These are phyloP conservation scores for Citropsis articulata DNA, from an alignment of 345 rosid genomes.

Conservation along the genomic window DNA sequence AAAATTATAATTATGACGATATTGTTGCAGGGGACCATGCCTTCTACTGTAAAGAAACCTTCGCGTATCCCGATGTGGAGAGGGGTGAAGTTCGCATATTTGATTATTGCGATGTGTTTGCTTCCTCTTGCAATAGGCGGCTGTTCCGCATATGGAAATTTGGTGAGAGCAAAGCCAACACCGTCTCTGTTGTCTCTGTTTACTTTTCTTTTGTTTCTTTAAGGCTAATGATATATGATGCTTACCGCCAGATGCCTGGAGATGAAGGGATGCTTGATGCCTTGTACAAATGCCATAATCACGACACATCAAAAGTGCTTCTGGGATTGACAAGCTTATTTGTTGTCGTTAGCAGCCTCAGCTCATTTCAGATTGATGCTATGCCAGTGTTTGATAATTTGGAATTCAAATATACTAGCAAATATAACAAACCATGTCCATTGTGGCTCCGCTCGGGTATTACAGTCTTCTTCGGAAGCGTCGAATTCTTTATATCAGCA, in stretches of 20 bases:
- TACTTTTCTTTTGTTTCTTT: neutral
- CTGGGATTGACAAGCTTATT: slow-evolving; percentile 43
- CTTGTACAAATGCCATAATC: slow-evolving; percentile 32
- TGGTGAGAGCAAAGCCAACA: slow-evolving; percentile 22
- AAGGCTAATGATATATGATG: neutral
- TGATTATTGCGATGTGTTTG: slow-evolving; percentile 45
- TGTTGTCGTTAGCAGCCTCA: slow-evolving; percentile 49
- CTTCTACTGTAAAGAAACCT: slow-evolving; percentile 45
- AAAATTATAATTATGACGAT: neutral
- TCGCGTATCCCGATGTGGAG: slow-evolving; percentile 58
- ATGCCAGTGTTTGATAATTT: slow-evolving; percentile 63
- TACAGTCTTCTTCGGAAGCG: slow-evolving; percentile 43
- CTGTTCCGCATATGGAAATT: slow-evolving; percentile 52
- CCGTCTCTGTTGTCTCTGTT: too few relatives aligned
- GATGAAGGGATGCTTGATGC: slow-evolving; percentile 45
- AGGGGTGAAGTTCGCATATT: slow-evolving; percentile 53
- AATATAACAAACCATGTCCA: slow-evolving; percentile 45
- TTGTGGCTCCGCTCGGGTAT: slow-evolving; percentile 43
- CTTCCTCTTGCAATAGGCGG: slow-evolving; percentile 56
- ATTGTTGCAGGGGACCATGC: slow-evolving; percentile 55
- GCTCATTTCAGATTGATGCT: slow-evolving; percentile 59
- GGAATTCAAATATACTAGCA: slow-evolving; percentile 47
- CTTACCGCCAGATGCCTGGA: slow-evolving; percentile 31
- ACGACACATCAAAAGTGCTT: slow-evolving; percentile 30
- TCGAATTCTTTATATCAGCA: slow-evolving; percentile 44